Evolutionary conservation across 441 rosid species (phyloP), one percentile per base, ranked within the genome.

Genomic region (Adansonia gregorii): DNA sequence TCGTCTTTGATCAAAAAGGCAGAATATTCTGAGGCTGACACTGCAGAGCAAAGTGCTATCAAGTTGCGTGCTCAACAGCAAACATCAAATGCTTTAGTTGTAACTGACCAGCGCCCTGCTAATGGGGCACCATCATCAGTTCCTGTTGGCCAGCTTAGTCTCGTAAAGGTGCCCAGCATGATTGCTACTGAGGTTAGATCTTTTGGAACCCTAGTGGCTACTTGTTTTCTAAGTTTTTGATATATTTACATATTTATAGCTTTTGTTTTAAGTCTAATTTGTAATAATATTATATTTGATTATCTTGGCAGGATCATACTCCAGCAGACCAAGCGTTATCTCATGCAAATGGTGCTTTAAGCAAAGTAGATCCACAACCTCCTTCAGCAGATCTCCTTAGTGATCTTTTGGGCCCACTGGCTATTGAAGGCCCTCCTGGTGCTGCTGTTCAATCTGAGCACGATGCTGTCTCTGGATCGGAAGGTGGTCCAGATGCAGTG

Each of bases 1-100:
- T 97, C 99, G 81, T 84, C 98, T 56, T 82, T 97, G 87, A 89
- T 97, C 0, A 97, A 88, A 84, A 94, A 87, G 72, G 97, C 94
- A 14, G 98, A 94, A 86, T 93, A 88, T 83, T 73, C 90, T 74
- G 99, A 94, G 84, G 80, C 84, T 78, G 99, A 97, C 83, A 83
- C 94, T 49, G 99, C 99, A 61, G 99, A 97, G 84, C 98, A 94
- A 89, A 97, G 98, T 88, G 98, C 99, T 80, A 86, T 93, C 79
- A 97, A 90, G 91, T 84, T 94, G 91, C 89, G 98, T 75, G 87
- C 97, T 45, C 98, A 93, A 82, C 99, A 94, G 83, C 97, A 90
- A 71, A 88, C 85, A 82, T 94, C 99, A 77, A 97, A 86, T 88
- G 98, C 98, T 78, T 83, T 97, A 93, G 98, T 94, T 82, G 89